Percentiles rank a stretch among this genome's conserved stretches.
These are phyloP conservation scores for Cymbopogon flexuosus DNA, from an alignment of 202 grass and related monocot species.

Conservation along the genomic window DNA sequence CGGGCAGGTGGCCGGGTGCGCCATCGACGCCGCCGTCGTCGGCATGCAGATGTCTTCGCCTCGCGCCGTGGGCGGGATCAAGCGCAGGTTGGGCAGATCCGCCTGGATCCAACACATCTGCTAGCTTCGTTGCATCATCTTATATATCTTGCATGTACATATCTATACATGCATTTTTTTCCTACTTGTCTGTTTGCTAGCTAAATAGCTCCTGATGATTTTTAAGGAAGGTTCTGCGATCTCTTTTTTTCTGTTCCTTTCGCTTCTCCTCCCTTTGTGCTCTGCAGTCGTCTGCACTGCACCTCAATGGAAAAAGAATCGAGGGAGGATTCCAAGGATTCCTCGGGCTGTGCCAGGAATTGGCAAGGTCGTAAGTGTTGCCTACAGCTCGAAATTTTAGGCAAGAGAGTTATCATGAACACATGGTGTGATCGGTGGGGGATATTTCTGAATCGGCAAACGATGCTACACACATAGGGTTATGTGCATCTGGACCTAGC, in stretches of 20 bases:
- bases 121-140: not conserved
- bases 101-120: conserved; percentile 8
- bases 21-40: conserved; percentile 45
- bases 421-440: conserved; percentile 40
- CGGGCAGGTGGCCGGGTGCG: conserved; percentile 33
- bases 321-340: conserved; percentile 27
- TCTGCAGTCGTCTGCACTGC: not conserved
- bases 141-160: not conserved
- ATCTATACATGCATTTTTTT: too few relatives aligned
- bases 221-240: not conserved
- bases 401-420: conserved; percentile 31
- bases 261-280: conserved; percentile 12
- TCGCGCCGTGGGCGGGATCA: conserved; percentile 45
- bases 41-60: conserved; percentile 81
- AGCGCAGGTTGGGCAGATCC: conserved; percentile 70
- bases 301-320: not conserved
- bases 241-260: conserved; percentile 13
- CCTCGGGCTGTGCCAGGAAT: conserved; percentile 24
- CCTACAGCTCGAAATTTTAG: conserved; percentile 59
- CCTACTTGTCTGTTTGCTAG: not conserved
- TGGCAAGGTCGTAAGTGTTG: conserved; percentile 40
- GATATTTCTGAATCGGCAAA: conserved; percentile 51
- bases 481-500: conserved; percentile 34
- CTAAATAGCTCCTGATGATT: not conserved
- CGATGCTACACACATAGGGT: conserved; percentile 27